Evolutionary conservation across 306 rosid genomes (phyloP), one percentile per base, ranked within the genome.

Genomic region (Prosopis cineraria): DNA sequence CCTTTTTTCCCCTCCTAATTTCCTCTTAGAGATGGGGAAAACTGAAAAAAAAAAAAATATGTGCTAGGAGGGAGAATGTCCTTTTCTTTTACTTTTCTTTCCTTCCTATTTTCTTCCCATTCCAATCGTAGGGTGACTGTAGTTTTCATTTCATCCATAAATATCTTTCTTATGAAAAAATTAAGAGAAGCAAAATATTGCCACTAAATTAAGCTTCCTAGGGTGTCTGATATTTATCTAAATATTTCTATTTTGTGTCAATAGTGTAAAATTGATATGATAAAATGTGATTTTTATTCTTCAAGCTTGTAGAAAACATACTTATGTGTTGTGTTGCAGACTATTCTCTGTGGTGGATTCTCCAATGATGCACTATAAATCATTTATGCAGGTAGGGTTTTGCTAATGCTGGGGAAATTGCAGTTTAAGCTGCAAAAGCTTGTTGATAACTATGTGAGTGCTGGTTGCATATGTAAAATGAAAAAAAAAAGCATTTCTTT

Each of bases 351-450:
- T 3, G 44, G 17, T 47, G 11, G 17, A 22, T 73, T 73, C 10
- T 73, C 55, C 43, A 37, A 25, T 55, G 44, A 36, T 29, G 37
- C 16, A 19, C 12, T 79, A 62, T 78, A 25, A 58, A 27, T 25
- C n/a, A 60, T 19, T 77, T 31, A 11, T 81, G 77, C 91, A 92
- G 97, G 97, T 43, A 83, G 81, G 81, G 90, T 87, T 80, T 85
- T 92, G 53, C 74, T 92, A 50, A 88, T 78, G 97, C 87, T 92
- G 29, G 97, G 97, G 80, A 88, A 92, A 79, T 68, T 84, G 84
- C 97, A 92, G 79, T 92, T 80, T 83, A 89, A 90, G 81, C 86
- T 92, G 83, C 93, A 87, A 81, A 84, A 85, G 74, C 89, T 88
- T 39, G 82, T 90, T 78, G 97, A 90, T 81, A 78, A 88, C 83